These are phyloP conservation scores for Kluyveromyces wickerhamii DNA, from an alignment of 805 yeast species.

Conservation along the genomic window DNA sequence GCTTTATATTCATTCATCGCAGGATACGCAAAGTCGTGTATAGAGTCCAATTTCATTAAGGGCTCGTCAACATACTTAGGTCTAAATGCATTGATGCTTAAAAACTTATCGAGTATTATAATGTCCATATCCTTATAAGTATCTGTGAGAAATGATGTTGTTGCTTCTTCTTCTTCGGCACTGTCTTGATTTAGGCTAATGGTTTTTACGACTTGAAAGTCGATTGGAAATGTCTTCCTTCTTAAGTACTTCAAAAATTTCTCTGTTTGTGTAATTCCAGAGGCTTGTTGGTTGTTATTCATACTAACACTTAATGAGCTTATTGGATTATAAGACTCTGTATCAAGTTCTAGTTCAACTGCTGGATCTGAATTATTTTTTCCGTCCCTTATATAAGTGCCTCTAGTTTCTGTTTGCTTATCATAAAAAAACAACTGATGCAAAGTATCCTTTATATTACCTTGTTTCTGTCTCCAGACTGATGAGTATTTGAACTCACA, in stretches of 20 bases:
- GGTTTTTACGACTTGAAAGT: slow-evolving; percentile 16
- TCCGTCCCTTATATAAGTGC: background rate
- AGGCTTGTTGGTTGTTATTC: background rate
- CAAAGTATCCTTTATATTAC: slow-evolving; percentile 14
- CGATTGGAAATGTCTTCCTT: slow-evolving; percentile 17
- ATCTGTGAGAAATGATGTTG: slow-evolving; percentile 20
- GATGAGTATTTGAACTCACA: slow-evolving; percentile 5
- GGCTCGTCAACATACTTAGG: slow-evolving; percentile 21
- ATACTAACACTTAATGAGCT: background rate
- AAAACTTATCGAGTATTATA: slow-evolving; percentile 16
- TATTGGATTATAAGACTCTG: background rate
- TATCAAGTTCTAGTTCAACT: slow-evolving; percentile 1
- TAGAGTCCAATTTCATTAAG: slow-evolving; percentile 13
- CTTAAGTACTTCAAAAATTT: slow-evolving; percentile 14
- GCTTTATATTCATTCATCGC: background rate
- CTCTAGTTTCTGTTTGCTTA: background rate
- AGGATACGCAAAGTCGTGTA: slow-evolving; percentile 5
- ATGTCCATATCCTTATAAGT: slow-evolving; percentile 20
- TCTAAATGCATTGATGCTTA: slow-evolving; percentile 15
- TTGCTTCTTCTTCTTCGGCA: slow-evolving; percentile 6
- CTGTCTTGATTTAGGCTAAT: slow-evolving; percentile 1
- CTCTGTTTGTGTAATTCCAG: slow-evolving; percentile 6
- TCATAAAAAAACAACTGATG: slow-evolving; percentile 8
- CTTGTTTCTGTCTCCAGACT: slow-evolving; percentile 22
- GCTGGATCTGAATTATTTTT: background rate